Evolutionary conservation across 176 grass and related monocot genomes (phyloP).

Genomic region (Pontederia paniculata): DNA sequence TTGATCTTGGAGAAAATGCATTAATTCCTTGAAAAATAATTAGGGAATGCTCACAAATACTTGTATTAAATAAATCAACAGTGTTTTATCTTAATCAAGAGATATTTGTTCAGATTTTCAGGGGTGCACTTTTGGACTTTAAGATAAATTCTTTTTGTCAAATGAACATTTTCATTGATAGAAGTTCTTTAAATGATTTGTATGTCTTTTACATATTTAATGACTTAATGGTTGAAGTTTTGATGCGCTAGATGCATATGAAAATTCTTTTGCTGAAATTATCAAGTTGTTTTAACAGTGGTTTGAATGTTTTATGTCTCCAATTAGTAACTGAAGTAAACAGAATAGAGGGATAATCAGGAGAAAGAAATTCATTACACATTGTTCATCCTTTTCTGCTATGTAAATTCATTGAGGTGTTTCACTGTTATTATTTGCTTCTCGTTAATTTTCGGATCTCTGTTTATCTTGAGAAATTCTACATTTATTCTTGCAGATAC

Average conservation of each 20-base stretch:
- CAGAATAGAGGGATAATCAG: too few species aligned
- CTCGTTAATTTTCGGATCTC: background rate
- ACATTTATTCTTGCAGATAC: constrained; percentile 36
- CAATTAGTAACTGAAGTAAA: too few species aligned
- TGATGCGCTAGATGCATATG: too few species aligned
- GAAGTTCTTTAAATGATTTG: background rate
- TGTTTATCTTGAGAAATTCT: constrained; percentile 7
- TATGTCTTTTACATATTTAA: background rate
- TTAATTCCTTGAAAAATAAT: constrained; percentile 5
- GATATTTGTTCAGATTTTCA: background rate
- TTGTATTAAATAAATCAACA: too few species aligned
- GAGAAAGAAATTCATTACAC: too few species aligned
- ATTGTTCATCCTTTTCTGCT: too few species aligned
- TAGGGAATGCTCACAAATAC: constrained; percentile 8
- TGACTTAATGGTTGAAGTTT: background rate
- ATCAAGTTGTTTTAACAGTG: too few species aligned
- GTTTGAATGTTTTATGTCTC: too few species aligned
- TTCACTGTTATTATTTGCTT: background rate
- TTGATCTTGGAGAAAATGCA: background rate
- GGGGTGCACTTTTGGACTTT: too few species aligned
- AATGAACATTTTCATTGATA: background rate
- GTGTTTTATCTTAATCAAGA: background rate
- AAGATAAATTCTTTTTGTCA: constrained; percentile 1
- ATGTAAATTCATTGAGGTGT: too few species aligned
- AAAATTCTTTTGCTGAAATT: too few species aligned